phyloP scores from a whole-genome alignment of 2,329 filamentous ascomycete species.

The Parastagonospora nodorum region DNA sequence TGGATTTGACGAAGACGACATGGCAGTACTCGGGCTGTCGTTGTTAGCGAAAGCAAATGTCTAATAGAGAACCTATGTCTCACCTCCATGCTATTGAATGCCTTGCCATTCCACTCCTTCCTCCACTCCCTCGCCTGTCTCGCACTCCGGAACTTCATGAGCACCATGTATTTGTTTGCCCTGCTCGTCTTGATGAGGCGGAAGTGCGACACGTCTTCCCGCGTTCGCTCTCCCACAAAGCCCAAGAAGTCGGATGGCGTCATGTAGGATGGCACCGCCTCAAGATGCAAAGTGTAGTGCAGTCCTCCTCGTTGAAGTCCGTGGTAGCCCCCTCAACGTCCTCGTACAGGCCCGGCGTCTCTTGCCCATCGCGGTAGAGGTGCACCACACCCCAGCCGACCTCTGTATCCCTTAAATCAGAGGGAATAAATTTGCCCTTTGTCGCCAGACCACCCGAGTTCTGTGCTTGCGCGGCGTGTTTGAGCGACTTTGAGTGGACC shows the following conservation, averaged over 20 bases:
- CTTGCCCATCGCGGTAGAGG: constrained; percentile 83
- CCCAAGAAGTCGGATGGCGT: constrained; percentile 88
- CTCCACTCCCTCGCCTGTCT: constrained; percentile 79
- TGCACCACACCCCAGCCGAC: constrained; percentile 93
- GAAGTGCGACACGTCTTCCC: constrained; percentile 88
- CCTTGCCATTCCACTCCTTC: constrained; percentile 85
- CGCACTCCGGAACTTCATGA: constrained; percentile 87
- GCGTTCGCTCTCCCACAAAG: constrained; percentile 86
- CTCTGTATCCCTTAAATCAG: constrained; percentile 74
- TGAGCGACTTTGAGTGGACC: constrained; percentile 38
- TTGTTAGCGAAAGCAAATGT: constrained; percentile 7
- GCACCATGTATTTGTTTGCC: constrained; percentile 90
- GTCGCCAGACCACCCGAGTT: constrained; percentile 68
- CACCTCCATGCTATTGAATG: constrained; percentile 91
- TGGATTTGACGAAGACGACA: constrained; percentile 91
- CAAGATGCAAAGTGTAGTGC: constrained; percentile 88
- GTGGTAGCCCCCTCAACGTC: constrained; percentile 45
- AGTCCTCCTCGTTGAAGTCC: constrained; percentile 63
- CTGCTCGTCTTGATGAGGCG: constrained; percentile 88
- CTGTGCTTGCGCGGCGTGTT: constrained; percentile 52
- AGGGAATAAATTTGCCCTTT: constrained; percentile 77
- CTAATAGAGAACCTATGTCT: constrained; percentile 24
- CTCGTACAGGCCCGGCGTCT: constrained; percentile 67
- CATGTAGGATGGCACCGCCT: constrained; percentile 94
- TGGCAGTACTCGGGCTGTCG: constrained; percentile 86